phyloP scores from a whole-genome alignment of 1,284 basidiomycete species.

The Takashimella koratensis region DNA sequence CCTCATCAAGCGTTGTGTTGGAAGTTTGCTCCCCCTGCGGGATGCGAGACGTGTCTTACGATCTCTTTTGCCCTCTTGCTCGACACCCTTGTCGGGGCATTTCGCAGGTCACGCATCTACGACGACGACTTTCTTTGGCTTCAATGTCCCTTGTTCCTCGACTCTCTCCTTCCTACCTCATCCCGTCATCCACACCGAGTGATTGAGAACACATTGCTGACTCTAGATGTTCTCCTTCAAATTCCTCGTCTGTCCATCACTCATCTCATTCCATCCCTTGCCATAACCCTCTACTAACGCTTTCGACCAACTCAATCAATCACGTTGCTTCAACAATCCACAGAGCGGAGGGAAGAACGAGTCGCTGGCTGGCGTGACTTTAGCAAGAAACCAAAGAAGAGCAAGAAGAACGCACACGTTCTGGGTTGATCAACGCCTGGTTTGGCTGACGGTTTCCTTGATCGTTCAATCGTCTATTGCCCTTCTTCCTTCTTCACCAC shows the following conservation, averaged over 20 bases:
- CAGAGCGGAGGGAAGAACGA: slow-evolving; percentile 43
- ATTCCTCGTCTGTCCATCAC: no score
- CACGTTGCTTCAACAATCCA: slow-evolving; percentile 17
- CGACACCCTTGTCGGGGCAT: neutral
- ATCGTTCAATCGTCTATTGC: neutral
- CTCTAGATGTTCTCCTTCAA: no score
- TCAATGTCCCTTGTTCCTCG: no score
- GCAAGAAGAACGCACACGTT: slow-evolving; percentile 42
- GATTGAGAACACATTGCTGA: neutral
- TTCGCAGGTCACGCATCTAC: no score
- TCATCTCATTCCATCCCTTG: no score
- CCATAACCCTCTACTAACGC: no score
- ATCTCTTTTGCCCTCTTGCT: neutral
- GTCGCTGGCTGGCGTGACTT: slow-evolving; percentile 46
- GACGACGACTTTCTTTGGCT: no score
- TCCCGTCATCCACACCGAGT: neutral
- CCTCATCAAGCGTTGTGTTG: neutral
- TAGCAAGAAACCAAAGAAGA: slow-evolving; percentile 41
- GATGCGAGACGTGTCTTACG: neutral
- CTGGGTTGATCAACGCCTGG: no score
- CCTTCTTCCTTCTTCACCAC: no score
- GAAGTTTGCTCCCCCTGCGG: neutral
- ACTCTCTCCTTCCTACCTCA: neutral
- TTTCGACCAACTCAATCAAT: no score
- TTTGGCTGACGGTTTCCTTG: no score